A percentile compares a stretch with the other conserved stretches of the same genome.
phyloP scores from a whole-genome alignment of 371 early-diverging fungal genomes.

The Rhizopus sp. region DNA sequence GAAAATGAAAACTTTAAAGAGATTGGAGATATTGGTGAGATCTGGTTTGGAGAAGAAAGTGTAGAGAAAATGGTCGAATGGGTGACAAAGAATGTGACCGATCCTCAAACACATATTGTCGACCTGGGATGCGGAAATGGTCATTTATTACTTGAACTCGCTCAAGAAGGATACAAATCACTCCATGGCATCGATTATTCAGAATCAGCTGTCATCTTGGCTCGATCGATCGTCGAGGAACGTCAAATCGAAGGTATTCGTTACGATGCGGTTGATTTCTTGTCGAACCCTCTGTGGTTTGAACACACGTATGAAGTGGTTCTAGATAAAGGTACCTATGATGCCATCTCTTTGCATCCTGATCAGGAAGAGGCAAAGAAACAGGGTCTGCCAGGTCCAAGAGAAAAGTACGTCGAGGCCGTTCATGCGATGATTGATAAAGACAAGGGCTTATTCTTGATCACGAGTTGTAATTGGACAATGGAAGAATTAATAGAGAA shows the following conservation, averaged over 20 bases:
- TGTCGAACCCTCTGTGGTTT: conserved; percentile 52
- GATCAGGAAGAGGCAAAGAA: conserved; percentile 46
- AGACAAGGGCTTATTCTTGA: conserved; percentile 68
- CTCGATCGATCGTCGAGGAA: conserved; percentile 55
- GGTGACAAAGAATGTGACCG: conserved; percentile 57
- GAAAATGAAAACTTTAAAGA: conserved; percentile 82
- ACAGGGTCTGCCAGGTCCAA: conserved; percentile 35
- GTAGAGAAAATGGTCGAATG: conserved; percentile 85
- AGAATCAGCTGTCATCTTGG: conserved; percentile 70
- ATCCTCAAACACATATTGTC: conserved; percentile 52
- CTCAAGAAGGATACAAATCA: conserved; percentile 66
- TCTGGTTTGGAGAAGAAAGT: conserved; percentile 89
- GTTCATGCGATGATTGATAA: conserved; percentile 36
- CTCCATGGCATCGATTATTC: conserved; percentile 89
- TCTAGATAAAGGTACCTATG: conserved; percentile 93
- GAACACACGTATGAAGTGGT: conserved; percentile 60
- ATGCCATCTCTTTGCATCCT: conserved; percentile 83
- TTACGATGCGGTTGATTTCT: conserved; percentile 66
- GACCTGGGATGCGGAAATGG: conserved; percentile 96
- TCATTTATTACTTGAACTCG: conserved; percentile 78
- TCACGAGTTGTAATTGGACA: conserved; percentile 95
- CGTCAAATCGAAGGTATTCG: conserved; percentile 45
- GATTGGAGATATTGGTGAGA: conserved; percentile 86
- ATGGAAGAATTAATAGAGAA: conserved; percentile 74
- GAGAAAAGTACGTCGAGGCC: conserved; percentile 35